A percentile compares a stretch with the other conserved stretches of the same genome.
Conservation (phyloP, 768 basidiomycete genomes). For the Saitozyma sp. region DNA sequence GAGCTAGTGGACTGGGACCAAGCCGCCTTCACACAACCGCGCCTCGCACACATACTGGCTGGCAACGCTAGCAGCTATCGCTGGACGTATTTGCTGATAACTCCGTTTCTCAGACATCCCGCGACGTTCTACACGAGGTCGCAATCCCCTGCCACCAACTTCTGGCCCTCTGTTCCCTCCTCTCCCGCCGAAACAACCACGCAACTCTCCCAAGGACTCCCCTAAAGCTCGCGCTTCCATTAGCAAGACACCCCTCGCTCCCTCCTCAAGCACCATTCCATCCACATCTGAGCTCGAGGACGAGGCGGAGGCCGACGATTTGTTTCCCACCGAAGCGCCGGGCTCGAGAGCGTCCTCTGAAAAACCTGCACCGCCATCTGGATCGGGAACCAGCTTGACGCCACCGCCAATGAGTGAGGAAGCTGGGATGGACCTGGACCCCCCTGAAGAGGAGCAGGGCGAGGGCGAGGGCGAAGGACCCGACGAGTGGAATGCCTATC, state of each 20-base stretch:
- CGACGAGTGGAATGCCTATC: constrained; percentile 30
- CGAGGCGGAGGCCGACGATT: constrained; percentile 5
- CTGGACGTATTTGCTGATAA: too few species aligned
- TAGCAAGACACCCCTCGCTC: constrained; percentile 74
- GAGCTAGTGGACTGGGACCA: too few species aligned
- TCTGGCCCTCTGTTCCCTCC: constrained; percentile 54
- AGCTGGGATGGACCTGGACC: constrained; percentile 56
- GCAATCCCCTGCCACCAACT: constrained; percentile 62
- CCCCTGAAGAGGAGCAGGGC: constrained; percentile 56
- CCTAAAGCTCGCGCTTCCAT: constrained; percentile 32
- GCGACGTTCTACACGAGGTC: constrained; percentile 35
- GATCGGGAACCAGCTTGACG: constrained; percentile 56
- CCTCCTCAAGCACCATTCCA: constrained; percentile 67
- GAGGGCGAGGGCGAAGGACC: constrained; percentile 7
- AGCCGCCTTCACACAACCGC: not conserved
- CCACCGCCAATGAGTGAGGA: constrained; percentile 61
- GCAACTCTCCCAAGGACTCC: constrained; percentile 48
- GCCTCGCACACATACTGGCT: not conserved
- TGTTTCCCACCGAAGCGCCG: constrained; percentile 7
- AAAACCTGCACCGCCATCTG: constrained; percentile 68
- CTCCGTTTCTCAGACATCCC: constrained; percentile 17
- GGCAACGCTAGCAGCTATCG: not conserved
- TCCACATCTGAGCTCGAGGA: not conserved
- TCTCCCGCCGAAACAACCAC: constrained; percentile 53
- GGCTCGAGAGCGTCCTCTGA: constrained; percentile 66